Base-by-base conservation (phyloP, 306 rosid genomes). In the Fragaria vesca region DNA sequence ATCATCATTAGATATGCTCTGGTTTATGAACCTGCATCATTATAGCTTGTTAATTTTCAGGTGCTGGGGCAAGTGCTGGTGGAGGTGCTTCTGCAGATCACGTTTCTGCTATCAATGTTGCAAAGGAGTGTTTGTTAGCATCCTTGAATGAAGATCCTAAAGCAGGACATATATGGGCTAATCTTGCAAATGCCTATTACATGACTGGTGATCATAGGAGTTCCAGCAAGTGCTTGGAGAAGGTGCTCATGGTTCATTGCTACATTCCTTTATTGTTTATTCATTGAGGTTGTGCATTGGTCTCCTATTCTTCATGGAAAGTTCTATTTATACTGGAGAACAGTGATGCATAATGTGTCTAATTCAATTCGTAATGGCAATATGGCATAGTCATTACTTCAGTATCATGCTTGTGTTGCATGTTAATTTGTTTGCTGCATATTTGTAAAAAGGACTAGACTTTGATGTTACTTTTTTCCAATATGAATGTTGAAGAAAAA, bases 141-240 rank as follows among this genome's bases (percentile, higher is more conserved):
- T 93, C 97, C 69, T 60, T 90, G 71, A 91, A 88, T 82, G 86
- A 84, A 58, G 97, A 95, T 75, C 90, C 91, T 28, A 95, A 88
- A 88, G 92, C 97, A 81, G 97, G 96, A 50, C 98, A 95, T 86
- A 80, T 89, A 24, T 95, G 97, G 98, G 87, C 91, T 47, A 95
- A 89, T 88, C 97, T 95, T 85, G 96, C 97, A 38, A 82, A 87
- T 87, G 96, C 93, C 65, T 92, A 91, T 86, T 80, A 79, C 82
- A 52, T 91, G 75, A 83, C 74, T 71, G 96, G 97, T 69, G 97
- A 95, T 88, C 90, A 91, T 82, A 88, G 93, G 84, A 92, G 92
- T 88, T 91, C 97, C 83, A 80, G 91, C 90, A 92, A 92, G 85
- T 92, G 97, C 88, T 87, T 92, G 86, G 97, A 92, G 93, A 92